These are phyloP conservation scores for Amanita thiersii DNA, from an alignment of 768 basidiomycete species.

Conservation along the genomic window DNA sequence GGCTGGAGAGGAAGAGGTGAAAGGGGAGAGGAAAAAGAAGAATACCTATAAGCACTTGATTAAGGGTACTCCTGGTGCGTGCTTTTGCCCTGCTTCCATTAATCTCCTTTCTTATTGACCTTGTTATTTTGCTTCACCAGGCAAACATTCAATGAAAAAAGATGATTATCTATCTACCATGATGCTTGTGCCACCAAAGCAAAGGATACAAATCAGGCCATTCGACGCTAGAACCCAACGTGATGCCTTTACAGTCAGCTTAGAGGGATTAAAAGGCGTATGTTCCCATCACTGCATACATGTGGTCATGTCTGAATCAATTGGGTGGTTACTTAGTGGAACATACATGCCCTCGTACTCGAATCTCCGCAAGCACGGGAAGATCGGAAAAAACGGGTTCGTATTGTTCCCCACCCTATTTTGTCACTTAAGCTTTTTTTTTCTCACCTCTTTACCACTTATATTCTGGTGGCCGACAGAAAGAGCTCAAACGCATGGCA, in stretches of 20 bases:
- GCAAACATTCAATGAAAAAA: constrained; percentile 77
- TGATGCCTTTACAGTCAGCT: constrained; percentile 66
- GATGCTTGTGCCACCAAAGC: constrained; percentile 66
- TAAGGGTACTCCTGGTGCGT: constrained; percentile 64
- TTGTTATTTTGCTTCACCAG: constrained; percentile 21
- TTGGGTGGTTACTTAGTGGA: constrained; percentile 43
- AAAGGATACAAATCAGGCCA: constrained; percentile 49
- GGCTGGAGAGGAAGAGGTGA: constrained; percentile 46
- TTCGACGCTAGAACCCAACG: constrained; percentile 63
- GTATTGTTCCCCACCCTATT: constrained; percentile 20
- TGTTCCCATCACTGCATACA: constrained; percentile 18
- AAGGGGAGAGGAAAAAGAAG: constrained; percentile 66
- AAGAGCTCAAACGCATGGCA: constrained; percentile 64
- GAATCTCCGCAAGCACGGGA: constrained; percentile 72
- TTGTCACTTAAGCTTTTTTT: constrained; percentile 1
- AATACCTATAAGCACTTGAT: constrained; percentile 73
- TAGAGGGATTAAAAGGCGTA: constrained; percentile 70
- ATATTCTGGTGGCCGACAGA: constrained; percentile 32
- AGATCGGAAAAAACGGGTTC: constrained; percentile 68
- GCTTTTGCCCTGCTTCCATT: constrained; percentile 7
- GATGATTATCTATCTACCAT: constrained; percentile 62
- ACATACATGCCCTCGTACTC: constrained; percentile 46
- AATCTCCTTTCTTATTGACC: constrained; percentile 8
- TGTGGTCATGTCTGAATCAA: constrained; percentile 5
- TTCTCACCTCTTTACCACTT: constrained; percentile 6